Evolutionary conservation across 257 asterid species (phyloP), one percentile per base, ranked within the genome.

Genomic region (Solanum ahanhuiri): DNA sequence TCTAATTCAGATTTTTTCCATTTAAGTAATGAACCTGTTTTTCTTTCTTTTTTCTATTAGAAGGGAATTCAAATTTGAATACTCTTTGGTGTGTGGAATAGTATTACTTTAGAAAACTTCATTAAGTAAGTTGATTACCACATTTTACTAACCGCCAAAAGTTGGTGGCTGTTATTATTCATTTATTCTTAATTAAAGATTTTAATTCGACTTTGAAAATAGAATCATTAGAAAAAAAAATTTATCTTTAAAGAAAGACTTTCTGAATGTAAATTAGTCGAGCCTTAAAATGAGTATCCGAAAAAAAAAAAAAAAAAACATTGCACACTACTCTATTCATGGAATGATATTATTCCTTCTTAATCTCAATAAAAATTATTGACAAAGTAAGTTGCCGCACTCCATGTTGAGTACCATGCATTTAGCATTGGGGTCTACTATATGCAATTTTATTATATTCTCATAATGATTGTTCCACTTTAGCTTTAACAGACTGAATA

Each of bases 201-300:
- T 54, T 18, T 0, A 6, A 18, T 63, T 23, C 2, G 8, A 64
- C 17, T 22, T 64, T 23, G 15, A 64, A 23, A 67, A 67, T 23
- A 1, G 0, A 28, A 2, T 66, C 0, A 6, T 3, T 7, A 0
- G 0, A 28, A 67, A 12, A 28, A 64, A 5, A 0, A 1, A 67
- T 2, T 12, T 14, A 67, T 28, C 1, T 28, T 28, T 14, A 67
- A 67, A 5, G 0, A 28, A 33, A 28, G 0, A 66, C 20, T 12
- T 25, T 14, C 0, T 0, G 3, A 12, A 64, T 64, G 12, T 12
- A 0, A 11, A 64, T 11, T 23, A 23, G 9, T 28, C 20, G 10
- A 66, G 9, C 20, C 34, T 25, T 25, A 23, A 66, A 66, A 64
- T 0, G 4, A 12, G 2, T 25, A 64, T 64, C 0, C 0, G 2